phyloP scores from a whole-genome alignment of 2,329 filamentous ascomycete genomes.

The Arthrocladium fulminans region DNA sequence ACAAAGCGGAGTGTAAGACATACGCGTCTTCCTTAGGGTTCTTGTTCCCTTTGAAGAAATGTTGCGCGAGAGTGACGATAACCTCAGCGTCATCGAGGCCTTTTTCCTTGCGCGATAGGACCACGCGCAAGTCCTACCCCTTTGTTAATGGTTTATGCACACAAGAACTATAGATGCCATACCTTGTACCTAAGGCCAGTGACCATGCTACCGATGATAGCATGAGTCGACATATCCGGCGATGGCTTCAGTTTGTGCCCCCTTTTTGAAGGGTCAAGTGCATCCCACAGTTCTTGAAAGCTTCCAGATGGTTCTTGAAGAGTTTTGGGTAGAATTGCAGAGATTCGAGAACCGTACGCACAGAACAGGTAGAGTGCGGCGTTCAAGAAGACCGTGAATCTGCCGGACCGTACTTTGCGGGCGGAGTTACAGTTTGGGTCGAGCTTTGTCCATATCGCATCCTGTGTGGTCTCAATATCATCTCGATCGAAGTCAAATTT shows the following conservation, averaged over 20 bases:
- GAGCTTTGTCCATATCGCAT: background rate
- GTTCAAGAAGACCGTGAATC: background rate
- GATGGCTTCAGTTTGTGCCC: too few relatives aligned
- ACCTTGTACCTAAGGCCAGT: too few relatives aligned
- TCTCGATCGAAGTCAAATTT: background rate
- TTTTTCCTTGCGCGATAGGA: background rate
- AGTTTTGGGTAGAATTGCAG: background rate
- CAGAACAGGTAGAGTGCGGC: background rate
- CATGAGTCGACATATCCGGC: too few relatives aligned
- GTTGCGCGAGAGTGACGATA: background rate
- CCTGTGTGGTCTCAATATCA: background rate
- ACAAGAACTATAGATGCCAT: too few relatives aligned
- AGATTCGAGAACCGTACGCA: background rate
- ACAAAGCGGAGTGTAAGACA: background rate
- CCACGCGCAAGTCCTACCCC: background rate
- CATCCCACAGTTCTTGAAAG: too few relatives aligned
- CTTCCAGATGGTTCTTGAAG: too few relatives aligned
- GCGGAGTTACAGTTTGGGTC: background rate
- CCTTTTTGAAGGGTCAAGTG: too few relatives aligned
- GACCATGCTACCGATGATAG: too few relatives aligned
- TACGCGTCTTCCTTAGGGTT: background rate
- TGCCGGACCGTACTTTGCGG: background rate
- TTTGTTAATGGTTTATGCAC: too few relatives aligned
- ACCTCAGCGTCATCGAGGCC: background rate
- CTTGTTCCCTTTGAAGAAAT: background rate